phyloP scores from a whole-genome alignment of 306 rosid genomes.

The Vicia villosa region DNA sequence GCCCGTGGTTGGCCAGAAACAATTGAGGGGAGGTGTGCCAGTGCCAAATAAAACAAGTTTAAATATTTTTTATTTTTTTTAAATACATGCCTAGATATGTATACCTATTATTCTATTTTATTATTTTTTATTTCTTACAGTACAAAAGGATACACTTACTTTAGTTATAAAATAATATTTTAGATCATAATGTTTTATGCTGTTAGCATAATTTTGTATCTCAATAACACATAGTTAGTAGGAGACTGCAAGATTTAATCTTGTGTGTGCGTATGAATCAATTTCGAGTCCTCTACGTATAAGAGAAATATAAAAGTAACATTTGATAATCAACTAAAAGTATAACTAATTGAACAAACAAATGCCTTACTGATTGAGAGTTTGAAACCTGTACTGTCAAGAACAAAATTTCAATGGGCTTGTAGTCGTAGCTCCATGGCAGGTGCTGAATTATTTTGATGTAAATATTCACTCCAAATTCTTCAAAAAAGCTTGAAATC shows the following conservation, averaged over 20 bases:
- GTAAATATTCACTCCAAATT: too few relatives aligned
- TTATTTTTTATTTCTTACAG: not conserved
- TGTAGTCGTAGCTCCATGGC: too few relatives aligned
- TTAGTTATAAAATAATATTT: not conserved
- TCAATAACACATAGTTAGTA: slow-evolving; percentile 3
- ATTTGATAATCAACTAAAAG: too few relatives aligned
- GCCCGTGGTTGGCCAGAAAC: slow-evolving; percentile 64
- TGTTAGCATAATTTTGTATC: slow-evolving; percentile 11
- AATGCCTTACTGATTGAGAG: too few relatives aligned
- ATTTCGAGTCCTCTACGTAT: not conserved
- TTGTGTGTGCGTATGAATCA: not conserved
- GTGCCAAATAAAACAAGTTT: slow-evolving; percentile 56
- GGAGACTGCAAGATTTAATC: not conserved
- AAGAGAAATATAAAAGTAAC: not conserved
- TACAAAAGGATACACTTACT: not conserved
- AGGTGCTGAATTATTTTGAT: too few relatives aligned
- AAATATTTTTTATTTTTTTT: too few relatives aligned
- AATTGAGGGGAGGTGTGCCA: too few relatives aligned
- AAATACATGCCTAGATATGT: too few relatives aligned
- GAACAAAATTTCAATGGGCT: too few relatives aligned
- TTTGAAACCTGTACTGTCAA: too few relatives aligned
- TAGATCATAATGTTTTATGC: not conserved
- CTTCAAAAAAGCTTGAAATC: too few relatives aligned
- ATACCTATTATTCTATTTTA: slow-evolving; percentile 4
- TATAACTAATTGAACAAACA: not conserved